Evolutionary conservation across 805 yeast species (phyloP).

Genomic region (Myxozyma nipponensis): DNA sequence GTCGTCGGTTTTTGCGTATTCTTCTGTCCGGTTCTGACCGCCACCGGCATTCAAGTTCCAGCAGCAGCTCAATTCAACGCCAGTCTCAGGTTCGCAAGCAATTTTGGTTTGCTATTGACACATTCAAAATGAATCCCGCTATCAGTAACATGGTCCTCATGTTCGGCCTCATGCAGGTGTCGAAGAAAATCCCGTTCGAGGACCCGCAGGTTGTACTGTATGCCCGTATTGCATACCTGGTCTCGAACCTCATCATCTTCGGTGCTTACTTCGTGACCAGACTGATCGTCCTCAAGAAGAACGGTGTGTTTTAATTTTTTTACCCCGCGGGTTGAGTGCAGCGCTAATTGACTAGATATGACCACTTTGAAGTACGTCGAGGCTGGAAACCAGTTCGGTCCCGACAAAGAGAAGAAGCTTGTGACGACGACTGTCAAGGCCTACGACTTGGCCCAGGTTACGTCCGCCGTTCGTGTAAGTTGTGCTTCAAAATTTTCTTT

Average conservation of each 20-base stretch:
- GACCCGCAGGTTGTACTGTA: slow-evolving; percentile 68
- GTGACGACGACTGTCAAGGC: slow-evolving; percentile 91
- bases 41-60: no score
- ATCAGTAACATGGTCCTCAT: slow-evolving; percentile 79
- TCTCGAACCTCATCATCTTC: slow-evolving; percentile 63
- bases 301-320: slow-evolving; percentile 42
- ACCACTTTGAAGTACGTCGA: slow-evolving; percentile 88
- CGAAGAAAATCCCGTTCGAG: slow-evolving; percentile 84
- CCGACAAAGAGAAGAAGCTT: slow-evolving; percentile 66
- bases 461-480: slow-evolving; percentile 50
- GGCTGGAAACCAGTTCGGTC: slow-evolving; percentile 75
- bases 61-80: no score
- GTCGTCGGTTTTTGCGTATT: no score
- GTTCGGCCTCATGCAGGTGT: slow-evolving; percentile 94
- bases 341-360: slow-evolving; percentile 44
- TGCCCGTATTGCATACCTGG: slow-evolving; percentile 67
- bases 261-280: slow-evolving; percentile 64
- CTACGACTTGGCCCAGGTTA: slow-evolving; percentile 86
- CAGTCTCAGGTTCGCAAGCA: no score
- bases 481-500: neutral
- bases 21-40: no score
- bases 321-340: neutral
- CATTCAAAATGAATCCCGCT: slow-evolving; percentile 79
- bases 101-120: no score
- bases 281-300: slow-evolving; percentile 60